Conservation (phyloP, 1,284 basidiomycete genomes). For the Cutaneotrichosporon mucoides region DNA sequence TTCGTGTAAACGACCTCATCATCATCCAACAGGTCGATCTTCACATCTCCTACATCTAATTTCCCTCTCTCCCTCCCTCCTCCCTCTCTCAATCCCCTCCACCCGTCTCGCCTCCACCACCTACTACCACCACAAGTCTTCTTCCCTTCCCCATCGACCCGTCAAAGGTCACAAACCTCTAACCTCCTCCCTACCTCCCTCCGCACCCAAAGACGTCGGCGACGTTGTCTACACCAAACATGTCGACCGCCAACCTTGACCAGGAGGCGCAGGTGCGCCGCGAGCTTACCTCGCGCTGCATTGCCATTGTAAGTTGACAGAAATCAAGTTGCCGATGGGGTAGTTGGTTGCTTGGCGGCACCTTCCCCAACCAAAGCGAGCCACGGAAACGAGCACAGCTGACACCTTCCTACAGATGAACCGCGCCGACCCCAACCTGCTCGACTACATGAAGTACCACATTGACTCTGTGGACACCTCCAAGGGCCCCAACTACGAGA, state of each 20-base stretch:
- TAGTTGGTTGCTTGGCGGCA: neutral
- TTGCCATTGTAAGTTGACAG: constrained; percentile 60
- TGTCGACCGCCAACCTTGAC: constrained; percentile 34
- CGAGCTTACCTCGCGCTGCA: constrained; percentile 95
- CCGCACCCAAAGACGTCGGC: constrained; percentile 7
- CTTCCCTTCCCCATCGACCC: constrained; percentile 4
- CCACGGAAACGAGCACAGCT: neutral
- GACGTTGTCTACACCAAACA: constrained; percentile 16
- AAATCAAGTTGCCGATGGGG: neutral
- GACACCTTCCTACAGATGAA: constrained; percentile 60
- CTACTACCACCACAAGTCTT: neutral
- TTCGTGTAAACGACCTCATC: constrained; percentile 4
- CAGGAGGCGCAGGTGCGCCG: constrained; percentile 38
- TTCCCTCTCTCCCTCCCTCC: neutral
- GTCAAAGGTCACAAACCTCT: neutral
- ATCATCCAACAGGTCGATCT: constrained; percentile 1
- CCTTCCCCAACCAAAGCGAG: too few species aligned
- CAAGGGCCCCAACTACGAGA: constrained; percentile 83
- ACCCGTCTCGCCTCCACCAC: neutral
- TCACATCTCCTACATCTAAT: neutral
- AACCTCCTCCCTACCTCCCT: neutral
- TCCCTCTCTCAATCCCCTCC: neutral
- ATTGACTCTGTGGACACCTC: constrained; percentile 77
- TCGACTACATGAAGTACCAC: constrained; percentile 93
- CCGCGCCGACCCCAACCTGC: constrained; percentile 83